These are phyloP conservation scores for Verticillium albo-atrum DNA, from an alignment of 2,329 filamentous ascomycete species.

Conservation along the genomic window DNA sequence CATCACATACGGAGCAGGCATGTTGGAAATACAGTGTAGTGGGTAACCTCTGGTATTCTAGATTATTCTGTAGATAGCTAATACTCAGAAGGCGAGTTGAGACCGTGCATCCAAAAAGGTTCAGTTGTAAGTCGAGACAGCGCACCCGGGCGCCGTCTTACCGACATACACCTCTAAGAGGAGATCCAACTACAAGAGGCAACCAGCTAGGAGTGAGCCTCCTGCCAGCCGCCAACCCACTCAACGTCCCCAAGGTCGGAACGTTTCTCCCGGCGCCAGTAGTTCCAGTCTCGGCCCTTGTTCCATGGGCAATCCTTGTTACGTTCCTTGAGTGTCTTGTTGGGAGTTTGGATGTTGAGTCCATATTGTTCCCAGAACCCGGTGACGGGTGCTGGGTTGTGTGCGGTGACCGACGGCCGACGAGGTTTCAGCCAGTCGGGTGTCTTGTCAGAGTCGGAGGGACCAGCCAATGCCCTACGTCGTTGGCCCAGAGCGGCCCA, in stretches of 20 bases:
- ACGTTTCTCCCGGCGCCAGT: constrained; percentile 57
- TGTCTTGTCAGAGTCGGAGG: constrained; percentile 45
- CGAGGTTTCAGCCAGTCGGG: constrained; percentile 18
- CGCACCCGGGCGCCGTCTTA: background rate
- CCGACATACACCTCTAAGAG: constrained; percentile 6
- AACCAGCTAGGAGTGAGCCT: constrained; percentile 37
- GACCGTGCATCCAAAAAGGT: constrained; percentile 26
- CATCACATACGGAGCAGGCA: background rate
- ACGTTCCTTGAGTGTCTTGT: constrained; percentile 39
- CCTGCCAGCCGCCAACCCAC: constrained; percentile 92
- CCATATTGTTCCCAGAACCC: constrained; percentile 43
- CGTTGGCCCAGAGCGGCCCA: constrained; percentile 87
- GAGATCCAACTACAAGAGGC: constrained; percentile 60
- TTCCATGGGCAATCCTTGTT: constrained; percentile 51
- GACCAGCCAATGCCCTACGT: constrained; percentile 61
- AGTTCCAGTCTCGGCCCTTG: constrained; percentile 55
- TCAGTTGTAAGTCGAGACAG: background rate
- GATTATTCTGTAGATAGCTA: constrained; percentile 42
- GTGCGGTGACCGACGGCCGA: background rate
- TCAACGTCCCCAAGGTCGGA: constrained; percentile 75
- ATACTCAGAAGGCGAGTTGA: constrained; percentile 64
- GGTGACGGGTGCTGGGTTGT: constrained; percentile 11
- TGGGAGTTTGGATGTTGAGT: constrained; percentile 20
- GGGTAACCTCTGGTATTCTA: constrained; percentile 65
- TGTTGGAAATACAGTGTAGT: constrained; percentile 26